These are phyloP conservation scores for Pulveroboletus sp. DNA, from an alignment of 768 basidiomycete genomes.

Conservation along the genomic window DNA sequence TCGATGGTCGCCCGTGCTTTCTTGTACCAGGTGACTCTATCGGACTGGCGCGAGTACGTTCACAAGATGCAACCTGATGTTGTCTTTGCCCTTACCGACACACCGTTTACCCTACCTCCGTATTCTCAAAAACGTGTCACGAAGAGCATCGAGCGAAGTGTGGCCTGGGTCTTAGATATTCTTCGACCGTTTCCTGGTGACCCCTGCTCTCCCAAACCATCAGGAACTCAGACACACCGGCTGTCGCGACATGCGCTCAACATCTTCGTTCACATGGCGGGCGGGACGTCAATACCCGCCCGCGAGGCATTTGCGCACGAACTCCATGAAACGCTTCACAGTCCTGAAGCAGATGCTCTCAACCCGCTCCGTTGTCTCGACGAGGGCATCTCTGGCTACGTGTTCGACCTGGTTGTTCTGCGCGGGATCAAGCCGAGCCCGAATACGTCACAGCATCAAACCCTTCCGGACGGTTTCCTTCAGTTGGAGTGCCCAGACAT, in stretches of 20 bases:
- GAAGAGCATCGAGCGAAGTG: slow-evolving; percentile 70
- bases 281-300: slow-evolving; percentile 51
- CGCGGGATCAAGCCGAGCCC: slow-evolving; percentile 23
- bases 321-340: slow-evolving; percentile 54
- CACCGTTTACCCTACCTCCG: slow-evolving; percentile 58
- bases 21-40: slow-evolving; percentile 44
- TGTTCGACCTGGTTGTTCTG: slow-evolving; percentile 61
- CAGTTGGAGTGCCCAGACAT: slow-evolving; percentile 7
- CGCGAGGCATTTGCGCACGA: slow-evolving; percentile 59
- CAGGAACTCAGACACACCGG: not conserved
- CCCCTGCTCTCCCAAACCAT: too few species aligned
- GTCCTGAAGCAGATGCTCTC: slow-evolving; percentile 50
- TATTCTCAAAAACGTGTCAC: slow-evolving; percentile 75
- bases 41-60: slow-evolving; percentile 54
- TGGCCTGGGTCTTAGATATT: slow-evolving; percentile 57
- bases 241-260: slow-evolving; percentile 31
- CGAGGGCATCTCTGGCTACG: slow-evolving; percentile 66
- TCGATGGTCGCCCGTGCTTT: not conserved
- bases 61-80: slow-evolving; percentile 61
- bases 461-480: slow-evolving; percentile 11
- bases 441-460: slow-evolving; percentile 14
- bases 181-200: slow-evolving; percentile 34
- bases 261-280: slow-evolving; percentile 69
- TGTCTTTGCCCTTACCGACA: slow-evolving; percentile 67
- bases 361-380: slow-evolving; percentile 55